Conservation (phyloP, 306 rosid genomes). For the Quercus dentata region DNA sequence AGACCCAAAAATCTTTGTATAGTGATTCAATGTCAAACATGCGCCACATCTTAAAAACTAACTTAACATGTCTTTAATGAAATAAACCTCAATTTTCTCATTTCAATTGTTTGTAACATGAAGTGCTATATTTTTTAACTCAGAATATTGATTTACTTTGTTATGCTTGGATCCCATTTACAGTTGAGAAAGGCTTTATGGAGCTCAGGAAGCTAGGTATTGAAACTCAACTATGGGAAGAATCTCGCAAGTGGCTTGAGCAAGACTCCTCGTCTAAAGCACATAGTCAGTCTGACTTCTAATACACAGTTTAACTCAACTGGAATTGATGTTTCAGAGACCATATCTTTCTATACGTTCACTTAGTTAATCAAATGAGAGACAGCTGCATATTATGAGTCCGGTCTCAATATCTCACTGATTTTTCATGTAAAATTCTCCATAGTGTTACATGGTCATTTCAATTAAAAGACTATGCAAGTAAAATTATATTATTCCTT, state of each 20-base stretch:
- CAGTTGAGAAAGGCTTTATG: constrained; percentile 80
- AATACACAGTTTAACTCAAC: constrained; percentile 8
- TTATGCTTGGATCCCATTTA: constrained; percentile 11
- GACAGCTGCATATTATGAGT: not conserved
- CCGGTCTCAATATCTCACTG: not conserved
- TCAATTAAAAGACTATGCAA: not conserved
- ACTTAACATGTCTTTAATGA: not conserved
- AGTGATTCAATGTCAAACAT: not conserved
- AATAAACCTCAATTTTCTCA: not conserved
- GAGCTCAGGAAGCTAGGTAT: constrained; percentile 78
- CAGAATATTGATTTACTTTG: not conserved
- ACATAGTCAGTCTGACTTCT: constrained; percentile 50
- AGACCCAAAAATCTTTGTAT: not conserved
- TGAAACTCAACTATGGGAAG: constrained; percentile 79
- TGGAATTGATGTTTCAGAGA: constrained; percentile 1
- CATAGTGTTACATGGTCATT: not conserved
- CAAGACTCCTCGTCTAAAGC: constrained; percentile 25
- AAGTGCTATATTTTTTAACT: not conserved
- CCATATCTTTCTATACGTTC: not conserved
- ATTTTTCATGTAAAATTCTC: not conserved
- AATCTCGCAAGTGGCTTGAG: constrained; percentile 73
- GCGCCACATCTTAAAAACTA: not conserved
- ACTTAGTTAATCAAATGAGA: not conserved
- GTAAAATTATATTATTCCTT: not conserved
- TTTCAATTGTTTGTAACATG: not conserved